Evolutionary conservation across 148 eudicot species (phyloP), one percentile per base, ranked within the genome.

Genomic region (Chenopodium quinoa): DNA sequence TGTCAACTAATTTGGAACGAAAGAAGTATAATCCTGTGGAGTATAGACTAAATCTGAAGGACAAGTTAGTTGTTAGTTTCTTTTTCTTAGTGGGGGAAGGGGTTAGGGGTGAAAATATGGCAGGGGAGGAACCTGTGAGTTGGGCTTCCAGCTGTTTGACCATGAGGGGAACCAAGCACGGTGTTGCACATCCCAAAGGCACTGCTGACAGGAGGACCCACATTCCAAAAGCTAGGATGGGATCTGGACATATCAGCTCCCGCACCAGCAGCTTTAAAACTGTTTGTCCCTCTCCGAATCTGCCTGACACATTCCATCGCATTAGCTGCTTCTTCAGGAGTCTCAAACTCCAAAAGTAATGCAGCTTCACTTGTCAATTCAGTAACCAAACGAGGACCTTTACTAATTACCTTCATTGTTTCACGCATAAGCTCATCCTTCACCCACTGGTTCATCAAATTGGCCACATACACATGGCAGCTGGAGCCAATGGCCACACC

Each of bases 351-450:
- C 89, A 97, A 75, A 72, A 97, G 87, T 82, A 97, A 83, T 47
- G 97, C 98, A 83, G 89, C 89, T 89, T 97, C 97, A 90, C 84
- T 89, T 72, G 84, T 82, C 72, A 97, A 88, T 73, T 97, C 98
- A 82, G 89, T 89, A 76, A 94, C 89, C 85, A 84, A 79, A 71
- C 90, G 91, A 54, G 99, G 99, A 40, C 94, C 93, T 71, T 88
- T 89, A 75, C 86, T 80, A 73, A 90, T 69, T 68, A 81, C 88
- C 84, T 91, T 94, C 83, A 78, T 85, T 71, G 80, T 81, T 83
- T 97, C 98, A 80, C 86, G 92, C 68, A 92, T 83, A 74, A 94
- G 88, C 81, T 97, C 98, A 90, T 97, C 99, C 86, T 89, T 92
- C 79, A 81, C 84, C 95, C 93, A 90, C 68, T 83, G 95, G 82